Evolutionary conservation across 257 asterid species (phyloP), one percentile per base, ranked within the genome.

Genomic region (Gardenia jasminoides): DNA sequence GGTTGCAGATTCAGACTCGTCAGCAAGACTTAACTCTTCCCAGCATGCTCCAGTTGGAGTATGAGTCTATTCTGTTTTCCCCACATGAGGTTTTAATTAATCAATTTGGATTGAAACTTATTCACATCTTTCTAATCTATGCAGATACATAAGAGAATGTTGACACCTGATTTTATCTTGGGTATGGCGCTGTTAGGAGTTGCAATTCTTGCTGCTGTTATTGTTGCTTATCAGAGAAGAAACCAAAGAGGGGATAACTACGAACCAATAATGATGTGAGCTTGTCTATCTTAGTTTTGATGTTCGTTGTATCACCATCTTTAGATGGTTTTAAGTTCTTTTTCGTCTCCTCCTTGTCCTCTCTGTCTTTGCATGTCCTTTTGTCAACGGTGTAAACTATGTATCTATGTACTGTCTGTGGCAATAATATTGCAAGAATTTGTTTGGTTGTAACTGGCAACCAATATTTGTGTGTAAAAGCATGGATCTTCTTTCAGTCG

Each of bases 1-100:
- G 83, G 77, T 91, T 77, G 91, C 96, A n/a, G 89, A 86, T 74
- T 79, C 92, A 58, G 91, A 83, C 73, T 77, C 92, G 33, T 78
- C 88, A 5, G 30, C 81, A 39, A 65, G 76, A 56, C 52, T 83
- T 28, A 79, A 76, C 15, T 48, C 85, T 19, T 30, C 81, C 77
- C 36, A 33, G 73, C 82, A 79, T 65, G 83, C 87, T 47, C 73
- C 82, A 10, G 75, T 81, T 47, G 46, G 75, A 7, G 98, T 93
- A 87, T 82, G 88, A 77, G 67, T 58, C 10, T 36, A 13, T 39
- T 26, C 36, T 33, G 0, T 50, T 28, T 74, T 62, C 39, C 28
- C 13, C 59, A 12, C 16, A 19, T 56, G 39, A 11, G 10, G 30
- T 79, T 61, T 46, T 46, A 30, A 10, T 59, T 15, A 15, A 26